Percentiles rank a stretch among this genome's conserved stretches.
These are phyloP conservation scores for Capsicum rhomboideum DNA, from an alignment of 257 asterid species.

Conservation along the genomic window DNA sequence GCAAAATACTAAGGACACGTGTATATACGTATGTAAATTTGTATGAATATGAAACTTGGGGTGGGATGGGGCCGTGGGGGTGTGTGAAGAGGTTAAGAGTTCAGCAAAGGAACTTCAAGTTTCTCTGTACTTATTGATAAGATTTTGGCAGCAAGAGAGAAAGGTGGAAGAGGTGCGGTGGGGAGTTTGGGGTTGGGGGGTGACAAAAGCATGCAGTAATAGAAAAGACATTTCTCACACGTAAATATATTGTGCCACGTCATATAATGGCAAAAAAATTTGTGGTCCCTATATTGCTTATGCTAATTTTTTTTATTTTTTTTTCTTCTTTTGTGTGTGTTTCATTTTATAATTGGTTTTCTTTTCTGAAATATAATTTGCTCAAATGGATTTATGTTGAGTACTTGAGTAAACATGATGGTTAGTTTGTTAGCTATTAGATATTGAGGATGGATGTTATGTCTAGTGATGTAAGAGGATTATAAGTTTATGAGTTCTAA, in stretches of 20 bases:
- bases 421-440: background rate
- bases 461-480: background rate
- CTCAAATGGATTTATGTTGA: too few species aligned
- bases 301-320: background rate
- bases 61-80: background rate
- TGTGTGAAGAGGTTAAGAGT: too few species aligned
- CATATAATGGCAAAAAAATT: background rate
- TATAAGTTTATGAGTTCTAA: background rate
- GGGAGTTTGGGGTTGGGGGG: background rate
- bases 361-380: too few species aligned
- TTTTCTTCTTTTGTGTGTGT: too few species aligned
- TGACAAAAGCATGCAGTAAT: background rate
- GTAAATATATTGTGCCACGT: conserved; percentile 6
- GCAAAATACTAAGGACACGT: background rate
- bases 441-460: background rate
- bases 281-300: too few species aligned
- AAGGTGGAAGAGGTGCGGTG: background rate
- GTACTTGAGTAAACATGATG: too few species aligned
- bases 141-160: background rate
- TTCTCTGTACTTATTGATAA: background rate
- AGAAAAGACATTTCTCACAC: conserved; percentile 17
- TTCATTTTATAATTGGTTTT: background rate
- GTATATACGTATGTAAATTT: background rate
- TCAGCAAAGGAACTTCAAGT: background rate
- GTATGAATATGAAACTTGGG: background rate